Evolutionary conservation across 192 early-diverging fungal species (phyloP).

Genomic region (Pecoramyces ruminantium): DNA sequence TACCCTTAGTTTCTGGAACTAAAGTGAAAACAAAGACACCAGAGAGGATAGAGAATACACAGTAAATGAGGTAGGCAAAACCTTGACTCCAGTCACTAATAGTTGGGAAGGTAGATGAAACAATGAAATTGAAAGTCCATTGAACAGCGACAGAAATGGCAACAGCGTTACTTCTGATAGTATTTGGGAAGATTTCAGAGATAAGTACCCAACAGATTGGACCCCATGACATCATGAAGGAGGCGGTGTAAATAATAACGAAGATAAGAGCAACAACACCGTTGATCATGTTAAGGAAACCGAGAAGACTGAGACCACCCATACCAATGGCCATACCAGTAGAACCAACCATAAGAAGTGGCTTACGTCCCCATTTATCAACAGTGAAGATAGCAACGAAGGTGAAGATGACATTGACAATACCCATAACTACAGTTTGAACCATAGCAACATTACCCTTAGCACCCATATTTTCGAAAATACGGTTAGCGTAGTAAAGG

Average conservation of each 20-base stretch:
- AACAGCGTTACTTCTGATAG: not conserved
- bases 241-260: not conserved
- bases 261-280: not conserved
- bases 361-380: not conserved
- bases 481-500: constrained; percentile 46
- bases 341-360: not conserved
- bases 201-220: constrained; percentile 2
- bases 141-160: not conserved
- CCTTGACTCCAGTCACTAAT: not conserved
- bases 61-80: not conserved
- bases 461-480: constrained; percentile 23
- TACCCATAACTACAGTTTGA: not conserved
- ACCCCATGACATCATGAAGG: not conserved
- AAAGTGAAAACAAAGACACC: constrained; percentile 48
- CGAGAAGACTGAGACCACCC: not conserved
- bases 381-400: not conserved
- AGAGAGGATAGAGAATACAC: constrained; percentile 7
- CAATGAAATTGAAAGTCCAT: not conserved
- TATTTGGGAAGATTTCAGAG: constrained; percentile 1
- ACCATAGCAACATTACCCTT: not conserved
- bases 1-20: constrained; percentile 73
- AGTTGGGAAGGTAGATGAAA: not conserved
- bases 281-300: not conserved
- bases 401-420: not conserved
- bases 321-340: not conserved